Evolutionary conservation across 1,284 basidiomycete species (phyloP), one percentile per base, ranked within the genome.

Genomic region (Schizopora paradoxa): DNA sequence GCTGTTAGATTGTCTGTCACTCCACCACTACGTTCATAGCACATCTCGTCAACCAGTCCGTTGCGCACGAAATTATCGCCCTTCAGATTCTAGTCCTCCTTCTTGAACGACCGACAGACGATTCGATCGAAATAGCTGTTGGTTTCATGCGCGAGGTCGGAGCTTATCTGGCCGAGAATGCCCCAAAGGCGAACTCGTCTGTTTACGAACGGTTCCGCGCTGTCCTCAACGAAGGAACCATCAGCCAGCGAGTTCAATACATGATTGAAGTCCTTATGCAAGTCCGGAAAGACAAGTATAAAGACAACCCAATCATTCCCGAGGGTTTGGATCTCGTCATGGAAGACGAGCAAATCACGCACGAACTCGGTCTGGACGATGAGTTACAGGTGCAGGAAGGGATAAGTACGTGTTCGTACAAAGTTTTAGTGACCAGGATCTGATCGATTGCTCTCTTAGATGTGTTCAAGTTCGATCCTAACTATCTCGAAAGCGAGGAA

Each of bases 181-280:
- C 90, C 2, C 91, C 95, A 16, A 93, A 94, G 64, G 93, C 91
- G 50, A 97, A 91, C 60, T 87, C 91, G 31, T 86, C 83, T 41
- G 86, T 97, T 33, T 98, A 85, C 61, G 96, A 98, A 63, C 86
- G 93, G 29, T 98, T 99, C 78, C 84, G 95, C 39, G 90, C 91
- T 0, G 92, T 98, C 5, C 71, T 99, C 34, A 96, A 99, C 66
- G 96, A 99, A 64, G 93, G 91, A 36, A 70, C 77, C 32, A 95
- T 99, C 65, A 91, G 88, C 60, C 94, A 98, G 60, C 82, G 96
- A 55, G 92, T 97, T 21, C 95, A 99, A 62, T 99, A 97, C 69
- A 98, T 98, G 96, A 93, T 99, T 59, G 96, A 99, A 67, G 95
- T 99, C 4, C 73, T 96, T 43, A 96, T 97, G 87, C 93, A 96